Percentiles rank a stretch among this genome's conserved stretches.
phyloP scores from a whole-genome alignment of 306 rosid species.

The Mimosa bimucronata region DNA sequence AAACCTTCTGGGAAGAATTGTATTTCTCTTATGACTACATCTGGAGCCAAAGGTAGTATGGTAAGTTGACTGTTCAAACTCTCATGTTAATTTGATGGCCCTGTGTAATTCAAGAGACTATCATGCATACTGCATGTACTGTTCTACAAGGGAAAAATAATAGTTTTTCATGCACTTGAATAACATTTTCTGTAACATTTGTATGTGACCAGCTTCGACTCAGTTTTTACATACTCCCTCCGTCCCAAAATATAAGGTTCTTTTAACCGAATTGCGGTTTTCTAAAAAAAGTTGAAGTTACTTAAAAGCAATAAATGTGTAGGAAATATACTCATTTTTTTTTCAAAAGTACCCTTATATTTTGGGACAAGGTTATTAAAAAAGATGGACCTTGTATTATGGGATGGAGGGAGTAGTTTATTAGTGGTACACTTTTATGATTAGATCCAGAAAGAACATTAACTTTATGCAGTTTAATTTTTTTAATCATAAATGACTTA shows the following conservation, averaged over 20 bases:
- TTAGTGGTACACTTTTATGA: neutral
- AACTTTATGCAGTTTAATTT: neutral
- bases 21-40: conserved; percentile 95
- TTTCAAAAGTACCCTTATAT: no score
- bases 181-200: neutral
- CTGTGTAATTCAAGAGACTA: conserved; percentile 9
- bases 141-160: neutral
- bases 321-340: no score
- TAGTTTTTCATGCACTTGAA: conserved; percentile 22
- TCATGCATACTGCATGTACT: neutral
- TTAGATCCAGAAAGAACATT: neutral
- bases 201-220: neutral
- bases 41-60: conserved; percentile 95
- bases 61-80: conserved; percentile 52
- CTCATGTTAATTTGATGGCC: neutral
- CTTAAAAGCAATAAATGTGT: no score
- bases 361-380: no score
- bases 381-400: no score
- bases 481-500: neutral
- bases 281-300: no score
- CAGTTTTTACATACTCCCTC: neutral
- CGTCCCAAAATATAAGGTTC: no score
- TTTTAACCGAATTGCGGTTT: no score
- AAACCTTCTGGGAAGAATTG: conserved; percentile 87
- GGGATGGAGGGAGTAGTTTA: no score